Base-by-base conservation (phyloP, 352 stramenopile genomes). In the Pythium myriotylum region DNA sequence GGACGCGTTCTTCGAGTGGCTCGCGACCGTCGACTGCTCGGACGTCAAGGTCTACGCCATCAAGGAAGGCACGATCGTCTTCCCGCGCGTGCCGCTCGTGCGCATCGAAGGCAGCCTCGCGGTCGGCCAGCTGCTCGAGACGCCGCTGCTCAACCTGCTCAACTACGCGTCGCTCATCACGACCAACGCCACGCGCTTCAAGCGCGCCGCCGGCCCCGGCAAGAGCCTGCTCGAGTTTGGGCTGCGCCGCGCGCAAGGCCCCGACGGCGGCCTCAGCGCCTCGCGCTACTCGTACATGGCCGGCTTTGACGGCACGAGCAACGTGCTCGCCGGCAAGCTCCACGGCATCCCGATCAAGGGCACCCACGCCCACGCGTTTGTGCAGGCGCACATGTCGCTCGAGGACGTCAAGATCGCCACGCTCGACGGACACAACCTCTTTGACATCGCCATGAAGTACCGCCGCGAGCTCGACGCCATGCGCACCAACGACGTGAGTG, bases 311-410 rank as follows among this genome's bases (percentile, higher is more conserved):
- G 97, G 85, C 33, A 99, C 97, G 22, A 98, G 91, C 71, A 99
- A 99, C 67, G 94, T 99, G 17, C 75, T 98, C 17, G 97, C 97
- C 6, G 97, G 97, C 23, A 98, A 98, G 65, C 61, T 98, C 19
- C 94, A 98, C 54, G 82, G 87, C 55, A 97, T 99, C 49, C 86
- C 91, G 16, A 92, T 99, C 54, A 96, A 91, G 65, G 98, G 98
- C 47, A 99, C 98, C 4, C 96, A 99, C 70, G 97, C 97, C 12
- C 98, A 99, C 74, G 87, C 96, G 12, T 99, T 98, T 76, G 96
- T 99, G 23, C 93, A 98, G 77, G 86, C 92, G 26, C 98, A 98
- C 74, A 92, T 81, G 17, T 85, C 76, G n/a, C 74, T 99, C 24
- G 82, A 98, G 19, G 92, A 98, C 40, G 76, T 98, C n/a, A 88